Conservation (phyloP, 768 basidiomycete genomes). For the Gloeopeniophorella convolvens region DNA sequence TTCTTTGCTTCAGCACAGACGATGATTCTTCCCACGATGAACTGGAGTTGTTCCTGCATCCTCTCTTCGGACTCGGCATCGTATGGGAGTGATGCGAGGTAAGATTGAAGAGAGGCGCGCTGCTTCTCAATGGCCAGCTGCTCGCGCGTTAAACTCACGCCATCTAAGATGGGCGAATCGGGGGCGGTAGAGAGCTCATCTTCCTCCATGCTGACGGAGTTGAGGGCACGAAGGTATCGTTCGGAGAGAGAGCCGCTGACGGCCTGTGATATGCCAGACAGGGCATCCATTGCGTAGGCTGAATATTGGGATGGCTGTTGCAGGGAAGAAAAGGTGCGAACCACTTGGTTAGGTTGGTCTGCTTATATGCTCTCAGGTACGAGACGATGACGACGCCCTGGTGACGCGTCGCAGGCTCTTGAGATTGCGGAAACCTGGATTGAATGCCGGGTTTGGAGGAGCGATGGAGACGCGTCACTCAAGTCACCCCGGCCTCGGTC, state of each 20-base stretch:
- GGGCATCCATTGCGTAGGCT: constrained; percentile 11
- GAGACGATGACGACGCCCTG: constrained; percentile 8
- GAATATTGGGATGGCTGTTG: constrained; percentile 7
- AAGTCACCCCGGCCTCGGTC: not conserved
- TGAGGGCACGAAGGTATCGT: constrained; percentile 9
- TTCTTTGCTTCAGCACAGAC: constrained; percentile 70
- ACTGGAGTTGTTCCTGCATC: constrained; percentile 64
- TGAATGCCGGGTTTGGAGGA: too few species aligned
- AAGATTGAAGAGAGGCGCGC: constrained; percentile 52
- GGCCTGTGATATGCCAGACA: constrained; percentile 9
- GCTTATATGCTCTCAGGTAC: constrained; percentile 7
- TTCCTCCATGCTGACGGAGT: constrained; percentile 44
- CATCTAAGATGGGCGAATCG: constrained; percentile 35
- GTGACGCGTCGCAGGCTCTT: constrained; percentile 17
- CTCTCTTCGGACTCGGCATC: constrained; percentile 61
- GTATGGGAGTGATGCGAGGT: constrained; percentile 66
- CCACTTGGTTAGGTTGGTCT: constrained; percentile 8
- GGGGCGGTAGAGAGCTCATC: constrained; percentile 38
- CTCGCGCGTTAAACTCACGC: constrained; percentile 24
- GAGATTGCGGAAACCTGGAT: too few species aligned
- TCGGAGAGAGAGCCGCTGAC: constrained; percentile 1
- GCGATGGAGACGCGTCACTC: constrained; percentile 12
- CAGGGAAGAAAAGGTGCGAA: constrained; percentile 19
- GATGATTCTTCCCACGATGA: constrained; percentile 60
- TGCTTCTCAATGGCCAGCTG: constrained; percentile 46